Percentiles rank a stretch among this genome's conserved stretches.
Conservation (phyloP, 768 basidiomycete species). For the Termitomyces sp. region DNA sequence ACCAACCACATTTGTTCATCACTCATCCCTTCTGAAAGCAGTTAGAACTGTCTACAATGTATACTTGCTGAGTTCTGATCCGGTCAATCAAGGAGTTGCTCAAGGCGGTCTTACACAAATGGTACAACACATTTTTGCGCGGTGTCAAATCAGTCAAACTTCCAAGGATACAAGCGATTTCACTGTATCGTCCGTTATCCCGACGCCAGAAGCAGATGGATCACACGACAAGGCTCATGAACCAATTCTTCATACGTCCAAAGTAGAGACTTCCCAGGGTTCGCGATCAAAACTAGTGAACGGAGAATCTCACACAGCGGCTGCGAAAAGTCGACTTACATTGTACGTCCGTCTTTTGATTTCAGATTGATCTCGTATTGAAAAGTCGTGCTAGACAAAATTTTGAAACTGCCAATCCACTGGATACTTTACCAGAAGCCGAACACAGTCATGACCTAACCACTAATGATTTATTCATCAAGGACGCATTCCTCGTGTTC, state of each 20-base stretch:
- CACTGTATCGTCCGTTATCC: constrained; percentile 6
- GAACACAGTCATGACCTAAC: constrained; percentile 45
- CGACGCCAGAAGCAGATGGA: constrained; percentile 9
- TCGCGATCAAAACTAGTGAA: constrained; percentile 7
- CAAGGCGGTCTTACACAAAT: constrained; percentile 98
- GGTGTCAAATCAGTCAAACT: constrained; percentile 47
- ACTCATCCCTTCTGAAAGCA: constrained; percentile 91
- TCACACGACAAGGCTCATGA: neutral
- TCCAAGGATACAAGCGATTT: constrained; percentile 15
- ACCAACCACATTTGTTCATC: constrained; percentile 82
- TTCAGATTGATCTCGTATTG: neutral
- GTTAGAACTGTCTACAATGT: constrained; percentile 98
- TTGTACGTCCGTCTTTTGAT: constrained; percentile 9
- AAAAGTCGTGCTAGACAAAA: constrained; percentile 22
- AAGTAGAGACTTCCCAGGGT: constrained; percentile 3
- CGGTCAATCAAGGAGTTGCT: constrained; percentile 95
- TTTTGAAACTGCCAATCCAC: constrained; percentile 28
- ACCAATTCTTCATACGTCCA: neutral
- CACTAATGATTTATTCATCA: constrained; percentile 86
- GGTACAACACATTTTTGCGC: constrained; percentile 92
- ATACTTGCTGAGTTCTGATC: constrained; percentile 84
- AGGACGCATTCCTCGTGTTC: constrained; percentile 97
- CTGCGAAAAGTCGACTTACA: constrained; percentile 5
- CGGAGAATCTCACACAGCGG: neutral
- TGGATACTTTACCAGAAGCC: constrained; percentile 26